Evolutionary conservation across 2,329 filamentous ascomycete genomes (phyloP).

Genomic region (Apiospora kogelbergensis): DNA sequence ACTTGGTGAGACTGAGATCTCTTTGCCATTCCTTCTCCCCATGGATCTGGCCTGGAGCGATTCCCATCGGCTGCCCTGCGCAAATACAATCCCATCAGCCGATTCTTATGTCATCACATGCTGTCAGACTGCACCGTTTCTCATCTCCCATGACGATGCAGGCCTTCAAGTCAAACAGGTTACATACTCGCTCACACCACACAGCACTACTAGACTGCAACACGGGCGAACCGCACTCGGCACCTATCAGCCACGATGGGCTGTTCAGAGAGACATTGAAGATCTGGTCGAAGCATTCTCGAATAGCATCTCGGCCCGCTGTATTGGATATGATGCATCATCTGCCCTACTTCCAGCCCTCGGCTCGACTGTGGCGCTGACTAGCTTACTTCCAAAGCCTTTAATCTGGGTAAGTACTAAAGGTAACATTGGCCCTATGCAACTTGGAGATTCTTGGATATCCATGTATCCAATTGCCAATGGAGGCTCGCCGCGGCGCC

Average conservation of each 20-base stretch:
- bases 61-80: background rate
- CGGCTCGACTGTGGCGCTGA: background rate
- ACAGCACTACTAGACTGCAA: background rate
- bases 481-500: background rate
- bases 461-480: background rate
- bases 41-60: background rate
- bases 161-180: background rate
- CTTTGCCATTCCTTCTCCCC: background rate
- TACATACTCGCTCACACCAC: background rate
- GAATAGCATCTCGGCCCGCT: background rate
- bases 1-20: background rate
- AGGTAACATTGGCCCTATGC: background rate
- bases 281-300: background rate
- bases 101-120: constrained; percentile 3
- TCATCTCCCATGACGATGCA: background rate
- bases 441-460: background rate
- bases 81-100: background rate
- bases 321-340: background rate
- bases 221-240: background rate
- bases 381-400: background rate
- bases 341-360: background rate
- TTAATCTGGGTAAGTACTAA: background rate
- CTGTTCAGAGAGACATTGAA: background rate
- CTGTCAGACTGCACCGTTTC: background rate
- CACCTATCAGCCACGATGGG: background rate